phyloP scores from a whole-genome alignment of 2,329 filamentous ascomycete species.

The Fusarium coicis region DNA sequence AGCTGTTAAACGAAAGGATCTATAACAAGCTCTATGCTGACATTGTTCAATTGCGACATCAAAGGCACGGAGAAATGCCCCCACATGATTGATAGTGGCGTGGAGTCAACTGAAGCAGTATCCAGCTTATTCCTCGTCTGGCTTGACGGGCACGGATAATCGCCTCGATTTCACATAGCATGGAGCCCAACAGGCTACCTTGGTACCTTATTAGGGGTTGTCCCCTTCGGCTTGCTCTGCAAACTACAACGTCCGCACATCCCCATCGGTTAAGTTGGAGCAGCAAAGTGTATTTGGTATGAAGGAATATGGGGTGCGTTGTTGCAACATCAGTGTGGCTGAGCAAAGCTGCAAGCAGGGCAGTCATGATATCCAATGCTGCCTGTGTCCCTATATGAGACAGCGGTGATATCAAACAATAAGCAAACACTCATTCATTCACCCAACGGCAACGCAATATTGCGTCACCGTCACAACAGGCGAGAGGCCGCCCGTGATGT shows the following conservation, averaged over 20 bases:
- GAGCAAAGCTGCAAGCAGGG: conserved; percentile 12
- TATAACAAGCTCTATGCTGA: background rate
- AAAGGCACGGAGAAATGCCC: background rate
- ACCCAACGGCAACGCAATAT: background rate
- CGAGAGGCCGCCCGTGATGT: conserved; percentile 30
- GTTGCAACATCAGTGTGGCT: conserved; percentile 18
- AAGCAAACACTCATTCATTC: background rate
- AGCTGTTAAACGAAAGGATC: background rate
- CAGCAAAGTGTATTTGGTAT: background rate
- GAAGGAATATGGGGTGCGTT: conserved; percentile 4
- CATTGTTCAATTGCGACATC: background rate
- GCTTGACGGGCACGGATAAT: conserved; percentile 10
- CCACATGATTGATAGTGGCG: conserved; percentile 13
- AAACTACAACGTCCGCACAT: background rate
- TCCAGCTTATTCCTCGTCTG: conserved; percentile 7
- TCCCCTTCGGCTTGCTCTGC: background rate
- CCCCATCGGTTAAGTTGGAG: background rate
- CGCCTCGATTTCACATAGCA: conserved; percentile 13
- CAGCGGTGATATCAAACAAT: background rate
- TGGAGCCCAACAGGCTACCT: background rate
- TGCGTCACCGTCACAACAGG: conserved; percentile 5
- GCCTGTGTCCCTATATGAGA: background rate
- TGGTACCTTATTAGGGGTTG: background rate
- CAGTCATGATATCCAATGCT: conserved; percentile 15
- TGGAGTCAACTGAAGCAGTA: conserved; percentile 5